Percentiles rank a stretch among this genome's conserved stretches.
Conservation (phyloP, 306 rosid species). For the Cucumis cinereus region DNA sequence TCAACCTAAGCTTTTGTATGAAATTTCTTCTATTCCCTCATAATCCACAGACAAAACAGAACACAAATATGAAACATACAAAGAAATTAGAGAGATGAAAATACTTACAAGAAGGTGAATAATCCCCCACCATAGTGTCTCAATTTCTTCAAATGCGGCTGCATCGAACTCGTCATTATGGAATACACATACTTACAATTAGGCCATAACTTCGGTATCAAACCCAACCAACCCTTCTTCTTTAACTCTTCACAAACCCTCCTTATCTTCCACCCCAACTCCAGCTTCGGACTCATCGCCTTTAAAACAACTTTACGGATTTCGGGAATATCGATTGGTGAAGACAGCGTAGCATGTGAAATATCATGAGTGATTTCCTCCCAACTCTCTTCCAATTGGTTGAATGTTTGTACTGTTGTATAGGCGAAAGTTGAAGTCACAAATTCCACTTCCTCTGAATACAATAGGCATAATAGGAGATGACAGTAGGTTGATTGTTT, state of each 20-base stretch:
- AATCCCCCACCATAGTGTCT: constrained; percentile 60
- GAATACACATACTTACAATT: constrained; percentile 75
- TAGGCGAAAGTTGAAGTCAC: constrained; percentile 74
- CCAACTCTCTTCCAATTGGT: constrained; percentile 59
- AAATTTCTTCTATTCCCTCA: background rate
- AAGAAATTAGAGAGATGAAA: background rate
- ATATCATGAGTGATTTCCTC: constrained; percentile 49
- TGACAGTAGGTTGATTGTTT: constrained; percentile 81
- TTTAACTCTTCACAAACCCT: background rate
- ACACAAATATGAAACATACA: background rate
- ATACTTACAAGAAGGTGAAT: constrained; percentile 43
- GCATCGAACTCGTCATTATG: constrained; percentile 92
- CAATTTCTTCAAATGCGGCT: constrained; percentile 59
- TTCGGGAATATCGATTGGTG: constrained; percentile 28
- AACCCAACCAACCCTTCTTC: constrained; percentile 37
- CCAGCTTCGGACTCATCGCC: constrained; percentile 35
- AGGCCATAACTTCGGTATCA: constrained; percentile 73
- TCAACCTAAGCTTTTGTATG: constrained; percentile 2
- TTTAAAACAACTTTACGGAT: constrained; percentile 42
- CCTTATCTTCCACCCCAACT: constrained; percentile 34
- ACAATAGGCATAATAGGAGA: constrained; percentile 73
- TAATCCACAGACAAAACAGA: background rate
- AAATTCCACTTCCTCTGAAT: constrained; percentile 54
- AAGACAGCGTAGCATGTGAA: constrained; percentile 27
- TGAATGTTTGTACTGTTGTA: constrained; percentile 59